Percentiles rank a stretch among this genome's conserved stretches.
Conservation (phyloP, 352 stramenopile species). For the Phytophthora constricta region DNA sequence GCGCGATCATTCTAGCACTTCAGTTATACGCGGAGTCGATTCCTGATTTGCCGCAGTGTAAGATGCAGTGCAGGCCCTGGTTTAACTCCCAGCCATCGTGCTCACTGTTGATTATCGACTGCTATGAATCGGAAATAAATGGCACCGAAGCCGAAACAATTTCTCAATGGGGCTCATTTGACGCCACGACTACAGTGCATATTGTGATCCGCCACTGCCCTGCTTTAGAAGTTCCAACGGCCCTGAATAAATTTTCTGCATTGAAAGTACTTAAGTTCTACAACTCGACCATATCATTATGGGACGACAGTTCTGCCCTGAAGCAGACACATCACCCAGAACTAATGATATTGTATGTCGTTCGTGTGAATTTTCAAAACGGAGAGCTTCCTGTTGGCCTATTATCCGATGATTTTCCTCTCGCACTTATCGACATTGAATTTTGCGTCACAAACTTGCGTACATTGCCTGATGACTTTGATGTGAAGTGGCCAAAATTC, state of each 20-base stretch:
- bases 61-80: constrained; percentile 38
- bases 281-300: constrained; percentile 42
- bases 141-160: constrained; percentile 1
- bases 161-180: constrained; percentile 17
- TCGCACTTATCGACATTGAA: constrained; percentile 37
- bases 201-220: constrained; percentile 40
- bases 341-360: constrained; percentile 45
- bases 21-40: constrained; percentile 32
- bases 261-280: constrained; percentile 44
- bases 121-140: constrained; percentile 6
- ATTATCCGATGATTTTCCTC: constrained; percentile 33
- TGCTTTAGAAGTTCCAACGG: constrained; percentile 35
- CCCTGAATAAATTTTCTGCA: constrained; percentile 35
- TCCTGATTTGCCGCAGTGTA: constrained; percentile 13
- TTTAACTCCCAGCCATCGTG: constrained; percentile 27
- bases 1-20: constrained; percentile 12
- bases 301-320: constrained; percentile 34
- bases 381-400: constrained; percentile 41
- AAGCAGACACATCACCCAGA: constrained; percentile 30
- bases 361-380: constrained; percentile 36
- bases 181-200: constrained; percentile 18
- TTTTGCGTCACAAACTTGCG: constrained; percentile 40
- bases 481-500: constrained; percentile 37
- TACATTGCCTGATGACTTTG: constrained; percentile 38
- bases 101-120: constrained; percentile 39